Evolutionary conservation across 805 yeast species (phyloP).

Genomic region (Wickerhamiella sergipiensis): DNA sequence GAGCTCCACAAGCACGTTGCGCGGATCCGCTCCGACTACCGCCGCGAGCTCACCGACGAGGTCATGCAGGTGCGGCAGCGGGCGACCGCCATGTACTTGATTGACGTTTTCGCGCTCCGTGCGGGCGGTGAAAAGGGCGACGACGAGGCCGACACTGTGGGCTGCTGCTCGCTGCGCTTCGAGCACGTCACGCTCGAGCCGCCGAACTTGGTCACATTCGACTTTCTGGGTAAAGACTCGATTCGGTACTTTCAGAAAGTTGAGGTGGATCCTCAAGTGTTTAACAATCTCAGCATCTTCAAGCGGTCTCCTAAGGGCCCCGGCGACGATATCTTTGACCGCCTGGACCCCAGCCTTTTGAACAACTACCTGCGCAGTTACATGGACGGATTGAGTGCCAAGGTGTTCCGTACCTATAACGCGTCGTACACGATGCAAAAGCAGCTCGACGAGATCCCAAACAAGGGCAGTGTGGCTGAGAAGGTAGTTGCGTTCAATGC

Average conservation of each 20-base stretch:
- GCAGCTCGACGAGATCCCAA: slow-evolving; percentile 71
- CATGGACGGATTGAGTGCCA: slow-evolving; percentile 89
- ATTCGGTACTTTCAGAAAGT: slow-evolving; percentile 86
- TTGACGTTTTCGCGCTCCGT: slow-evolving; percentile 87
- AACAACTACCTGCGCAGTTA: slow-evolving; percentile 80
- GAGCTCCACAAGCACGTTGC: slow-evolving; percentile 63
- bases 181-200: slow-evolving; percentile 82
- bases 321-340: slow-evolving; percentile 85
- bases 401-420: slow-evolving; percentile 93
- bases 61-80: slow-evolving; percentile 79
- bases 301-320: slow-evolving; percentile 80
- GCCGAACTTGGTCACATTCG: slow-evolving; percentile 76
- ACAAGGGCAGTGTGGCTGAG: slow-evolving; percentile 77
- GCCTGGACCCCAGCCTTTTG: slow-evolving; percentile 69
- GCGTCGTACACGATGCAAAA: slow-evolving; percentile 97
- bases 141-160: slow-evolving; percentile 96
- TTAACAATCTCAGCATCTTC: slow-evolving; percentile 74
- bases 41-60: slow-evolving; percentile 50
- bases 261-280: slow-evolving; percentile 81
- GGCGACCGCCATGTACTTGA: slow-evolving; percentile 86
- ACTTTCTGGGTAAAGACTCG: slow-evolving; percentile 91
- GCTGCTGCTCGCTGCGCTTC: slow-evolving; percentile 85
- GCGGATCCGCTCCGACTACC: slow-evolving; percentile 62
- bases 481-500: slow-evolving; percentile 82
- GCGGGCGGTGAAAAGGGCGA: slow-evolving; percentile 97